Conservation (phyloP, 2,329 filamentous ascomycete genomes). For the Penicillium freii region DNA sequence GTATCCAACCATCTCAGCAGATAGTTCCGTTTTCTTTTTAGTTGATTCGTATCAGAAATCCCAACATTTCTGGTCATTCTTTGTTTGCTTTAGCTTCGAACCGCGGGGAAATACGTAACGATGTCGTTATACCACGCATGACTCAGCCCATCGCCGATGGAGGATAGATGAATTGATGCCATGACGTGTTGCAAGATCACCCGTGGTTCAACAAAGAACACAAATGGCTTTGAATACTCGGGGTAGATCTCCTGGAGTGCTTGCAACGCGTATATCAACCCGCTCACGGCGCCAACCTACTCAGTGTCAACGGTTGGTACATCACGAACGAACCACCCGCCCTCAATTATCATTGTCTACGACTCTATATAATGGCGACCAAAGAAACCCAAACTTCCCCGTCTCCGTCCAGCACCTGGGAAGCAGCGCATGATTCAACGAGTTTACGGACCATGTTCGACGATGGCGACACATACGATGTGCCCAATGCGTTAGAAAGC, state of each 20-base stretch:
- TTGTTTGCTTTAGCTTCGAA: neutral
- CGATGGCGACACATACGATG: neutral
- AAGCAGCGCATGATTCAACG: neutral
- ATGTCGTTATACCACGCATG: neutral
- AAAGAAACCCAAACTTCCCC: neutral
- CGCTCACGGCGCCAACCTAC: too few species aligned
- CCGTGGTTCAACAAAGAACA: neutral
- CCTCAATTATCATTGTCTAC: too few species aligned
- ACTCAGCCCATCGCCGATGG: neutral
- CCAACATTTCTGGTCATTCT: too few species aligned
- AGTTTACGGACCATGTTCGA: neutral
- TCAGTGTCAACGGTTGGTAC: neutral
- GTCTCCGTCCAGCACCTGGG: neutral
- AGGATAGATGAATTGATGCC: neutral
- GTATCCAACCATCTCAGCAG: neutral
- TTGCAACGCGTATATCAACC: neutral
- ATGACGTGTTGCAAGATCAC: slow-evolving; percentile 2
- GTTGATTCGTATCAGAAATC: rapidly evolving
- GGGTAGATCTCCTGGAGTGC: neutral
- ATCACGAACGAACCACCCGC: neutral
- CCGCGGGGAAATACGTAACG: neutral
- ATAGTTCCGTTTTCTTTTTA: too few species aligned
- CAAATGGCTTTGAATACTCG: too few species aligned
- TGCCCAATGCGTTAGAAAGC: neutral
- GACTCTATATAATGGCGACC: neutral